Evolutionary conservation across 2,329 filamentous ascomycete genomes (phyloP).

Genomic region (Xylariaceae sp.): DNA sequence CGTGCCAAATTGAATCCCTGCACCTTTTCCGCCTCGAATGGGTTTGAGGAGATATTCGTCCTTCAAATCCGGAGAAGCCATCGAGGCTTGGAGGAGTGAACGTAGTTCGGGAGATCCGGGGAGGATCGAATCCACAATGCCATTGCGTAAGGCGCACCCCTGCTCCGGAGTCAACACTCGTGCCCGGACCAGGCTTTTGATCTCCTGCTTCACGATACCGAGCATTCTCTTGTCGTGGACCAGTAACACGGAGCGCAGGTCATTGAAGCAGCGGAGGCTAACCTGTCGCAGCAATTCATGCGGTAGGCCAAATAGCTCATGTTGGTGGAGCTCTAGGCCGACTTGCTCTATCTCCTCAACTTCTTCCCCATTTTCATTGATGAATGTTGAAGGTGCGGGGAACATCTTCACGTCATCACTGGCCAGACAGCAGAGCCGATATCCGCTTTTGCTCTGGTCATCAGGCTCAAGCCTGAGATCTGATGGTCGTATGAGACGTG

Average conservation of each 20-base stretch:
- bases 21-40: slow-evolving; percentile 36
- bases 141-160: slow-evolving; percentile 24
- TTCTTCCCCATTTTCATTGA: slow-evolving; percentile 23
- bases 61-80: slow-evolving; percentile 16
- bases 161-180: slow-evolving; percentile 29
- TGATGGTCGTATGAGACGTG: slow-evolving; percentile 33
- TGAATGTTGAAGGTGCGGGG: slow-evolving; percentile 10
- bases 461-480: slow-evolving; percentile 33
- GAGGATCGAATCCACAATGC: slow-evolving; percentile 34
- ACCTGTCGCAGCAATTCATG: slow-evolving; percentile 34
- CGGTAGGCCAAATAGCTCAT: slow-evolving; percentile 32
- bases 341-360: slow-evolving; percentile 36
- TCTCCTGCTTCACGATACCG: slow-evolving; percentile 35
- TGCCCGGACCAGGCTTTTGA: slow-evolving; percentile 25
- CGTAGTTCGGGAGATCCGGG: slow-evolving; percentile 29
- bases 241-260: slow-evolving; percentile 37
- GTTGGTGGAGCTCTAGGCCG: slow-evolving; percentile 37
- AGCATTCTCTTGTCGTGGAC: slow-evolving; percentile 42
- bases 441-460: slow-evolving; percentile 20
- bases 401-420: slow-evolving; percentile 10
- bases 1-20: slow-evolving; percentile 38
- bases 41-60: slow-evolving; percentile 36
- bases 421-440: slow-evolving; percentile 31
- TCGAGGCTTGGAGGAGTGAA: slow-evolving; percentile 18
- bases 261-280: slow-evolving; percentile 37